Evolutionary conservation across 805 yeast species (phyloP), one percentile per base, ranked within the genome.

Genomic region (Kluyveromyces wickerhamii): DNA sequence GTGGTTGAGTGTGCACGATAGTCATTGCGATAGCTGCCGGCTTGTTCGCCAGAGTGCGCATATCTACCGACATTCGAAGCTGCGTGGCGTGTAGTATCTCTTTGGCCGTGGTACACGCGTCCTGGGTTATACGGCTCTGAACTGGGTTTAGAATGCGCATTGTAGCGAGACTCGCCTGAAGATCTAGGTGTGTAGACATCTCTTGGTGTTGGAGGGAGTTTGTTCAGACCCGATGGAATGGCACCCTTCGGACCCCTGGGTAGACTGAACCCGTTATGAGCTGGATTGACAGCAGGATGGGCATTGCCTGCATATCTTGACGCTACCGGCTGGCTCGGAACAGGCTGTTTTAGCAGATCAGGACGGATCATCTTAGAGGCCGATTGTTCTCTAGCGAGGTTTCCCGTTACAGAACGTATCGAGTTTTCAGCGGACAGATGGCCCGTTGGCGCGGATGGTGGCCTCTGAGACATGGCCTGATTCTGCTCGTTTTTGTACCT

Each of bases 401-500:
- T 12, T 12, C 18, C 33, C 12, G 26, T 22, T 12, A 30, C 26
- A 8, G 33, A 13, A 7, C 33, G 15, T 11, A 30, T 22, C 4
- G 33, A 30, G 14, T 22, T 30, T 21, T 30, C 33, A 34, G 16
- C 29, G 22, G 24, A 23, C 12, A 43, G 34, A 39, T 56, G 60
- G 5, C 61, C 62, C 25, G 39, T 44, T 5, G 60, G 61, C 5
- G 60, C 60, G 3, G 59, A 43, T 15, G 60, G 62, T 2, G 51
- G 58, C 30, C 46, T 51, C 29, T 50, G 59, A 4, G 60, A 52
- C 48, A 55, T 45, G 3, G 55, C 50, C 35, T 51, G 54, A 13
- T 48, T 56, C 45, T 48, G 34, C 37, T 65, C 71, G 52, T 63
- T 63, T 54, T 67, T 68, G 60, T 71, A 67, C 43, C 74, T 65